These are phyloP conservation scores for Cyclaneusma minus DNA, from an alignment of 2,329 filamentous ascomycete genomes.

Conservation along the genomic window DNA sequence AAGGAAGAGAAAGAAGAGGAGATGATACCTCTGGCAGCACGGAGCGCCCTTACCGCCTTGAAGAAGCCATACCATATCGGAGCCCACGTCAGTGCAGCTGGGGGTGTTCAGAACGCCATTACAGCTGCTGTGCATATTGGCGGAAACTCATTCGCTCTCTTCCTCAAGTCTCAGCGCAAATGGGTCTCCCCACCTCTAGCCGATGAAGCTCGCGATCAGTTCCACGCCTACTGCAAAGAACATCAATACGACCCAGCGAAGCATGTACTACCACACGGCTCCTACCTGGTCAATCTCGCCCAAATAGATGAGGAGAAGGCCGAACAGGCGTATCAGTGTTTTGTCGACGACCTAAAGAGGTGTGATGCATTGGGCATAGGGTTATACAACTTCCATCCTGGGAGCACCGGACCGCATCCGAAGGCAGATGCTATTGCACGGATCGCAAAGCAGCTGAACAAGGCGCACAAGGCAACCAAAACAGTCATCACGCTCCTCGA, in stretches of 20 bases:
- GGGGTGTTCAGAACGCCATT: conserved; percentile 82
- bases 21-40: conserved; percentile 47
- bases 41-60: conserved; percentile 48
- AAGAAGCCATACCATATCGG: conserved; percentile 68
- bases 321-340: conserved; percentile 69
- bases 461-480: conserved; percentile 60
- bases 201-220: conserved; percentile 49
- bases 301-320: conserved; percentile 69
- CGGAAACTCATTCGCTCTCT: conserved; percentile 85
- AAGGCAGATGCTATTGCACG: conserved; percentile 57
- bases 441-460: conserved; percentile 71
- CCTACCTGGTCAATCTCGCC: conserved; percentile 91
- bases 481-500: conserved; percentile 75
- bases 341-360: conserved; percentile 73
- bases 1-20: conserved; percentile 39
- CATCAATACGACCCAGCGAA: conserved; percentile 56
- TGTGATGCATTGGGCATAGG: conserved; percentile 76
- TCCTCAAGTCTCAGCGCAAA: conserved; percentile 91
- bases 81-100: conserved; percentile 80
- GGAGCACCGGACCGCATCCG: conserved; percentile 56
- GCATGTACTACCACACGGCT: conserved; percentile 81
- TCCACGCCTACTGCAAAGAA: conserved; percentile 50
- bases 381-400: conserved; percentile 98
- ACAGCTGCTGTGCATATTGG: conserved; percentile 66
- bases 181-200: conserved; percentile 75